Base-by-base conservation (phyloP, 257 asterid genomes). In the Gardenia jasminoides region DNA sequence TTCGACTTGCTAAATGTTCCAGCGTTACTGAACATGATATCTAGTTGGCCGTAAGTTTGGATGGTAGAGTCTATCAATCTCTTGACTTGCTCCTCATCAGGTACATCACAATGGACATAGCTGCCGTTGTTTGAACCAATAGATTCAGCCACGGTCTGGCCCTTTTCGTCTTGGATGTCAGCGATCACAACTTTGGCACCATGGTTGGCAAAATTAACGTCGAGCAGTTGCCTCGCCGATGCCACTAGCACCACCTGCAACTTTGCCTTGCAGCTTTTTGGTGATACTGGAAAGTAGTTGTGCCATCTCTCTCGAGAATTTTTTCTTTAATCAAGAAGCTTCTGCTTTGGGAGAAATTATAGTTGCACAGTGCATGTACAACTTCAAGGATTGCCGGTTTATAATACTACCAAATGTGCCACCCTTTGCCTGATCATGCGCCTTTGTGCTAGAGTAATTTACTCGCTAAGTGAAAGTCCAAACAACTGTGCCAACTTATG, bases 201-300 rank as follows among this genome's bases (percentile, higher is more conserved):
- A 8, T 84, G 84, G 4, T 43, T 20, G 26, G 84, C 80, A 3
- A 84, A 84, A n/a, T n/a, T n/a, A n/a, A 24, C 80, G 80, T 2
- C 82, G 50, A 0, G 84, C 87, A 0, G 84, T 77, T 12, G 77
- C 82, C 76, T 77, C 87, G 1, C 87, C 82, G 0, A 84, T 78
- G n/a, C 86, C 86, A n/a, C 86, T 76, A 6, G 86, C 84, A 13
- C 86, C 86, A 0, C 86, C 86, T 1, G 87, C 87, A 30, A 84
- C 78, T 77, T 83, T 80, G 48, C 82, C 87, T 69, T 83, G 64
- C 48, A 83, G 28, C 17, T 76, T 83, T 72, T 65, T 44, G 7
- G 20, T 3, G 52, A 10, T 20, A 8, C 0, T 22, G 1, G 52
- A 68, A 68, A 31, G 24, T 68, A 7, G 43, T 36, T 67, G 47